Evolutionary conservation across 345 rosid genomes (phyloP).

Genomic region (Punica granatum): DNA sequence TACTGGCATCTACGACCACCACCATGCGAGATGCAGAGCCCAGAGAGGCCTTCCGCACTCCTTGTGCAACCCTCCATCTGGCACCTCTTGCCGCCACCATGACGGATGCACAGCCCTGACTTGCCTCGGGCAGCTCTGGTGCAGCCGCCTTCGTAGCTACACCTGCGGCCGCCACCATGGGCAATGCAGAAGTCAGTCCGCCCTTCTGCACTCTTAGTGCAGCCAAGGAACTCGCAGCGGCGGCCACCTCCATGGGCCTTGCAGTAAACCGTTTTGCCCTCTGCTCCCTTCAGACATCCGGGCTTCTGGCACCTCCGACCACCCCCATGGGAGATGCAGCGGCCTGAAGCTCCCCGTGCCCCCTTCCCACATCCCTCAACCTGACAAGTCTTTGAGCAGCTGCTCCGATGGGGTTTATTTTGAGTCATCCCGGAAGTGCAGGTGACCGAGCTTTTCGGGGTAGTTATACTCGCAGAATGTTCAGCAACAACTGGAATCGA

Average conservation of each 20-base stretch:
- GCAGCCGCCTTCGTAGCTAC: slow-evolving; percentile 74
- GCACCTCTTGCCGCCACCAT: slow-evolving; percentile 98
- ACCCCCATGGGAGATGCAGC: slow-evolving; percentile 96
- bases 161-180: slow-evolving; percentile 96
- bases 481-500: slow-evolving; percentile 32
- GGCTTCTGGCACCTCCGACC: slow-evolving; percentile 88
- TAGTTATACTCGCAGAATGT: slow-evolving; percentile 46
- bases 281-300: slow-evolving; percentile 96
- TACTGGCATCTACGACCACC: slow-evolving; percentile 93
- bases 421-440: slow-evolving; percentile 66
- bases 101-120: slow-evolving; percentile 90
- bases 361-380: slow-evolving; percentile 96
- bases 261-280: slow-evolving; percentile 93
- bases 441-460: slow-evolving; percentile 73
- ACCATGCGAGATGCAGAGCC: slow-evolving; percentile 94
- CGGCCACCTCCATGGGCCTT: slow-evolving; percentile 99
- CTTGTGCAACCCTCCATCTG: slow-evolving; percentile 80
- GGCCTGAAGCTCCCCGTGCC: slow-evolving; percentile 98
- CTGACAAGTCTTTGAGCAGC: slow-evolving; percentile 67
- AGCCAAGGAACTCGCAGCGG: slow-evolving; percentile 88
- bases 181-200: slow-evolving; percentile 93
- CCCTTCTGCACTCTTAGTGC: slow-evolving; percentile 99
- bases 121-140: slow-evolving; percentile 93
- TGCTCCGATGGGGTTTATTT: slow-evolving; percentile 41
- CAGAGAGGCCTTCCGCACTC: slow-evolving; percentile 97